Base-by-base conservation (phyloP, 2,329 filamentous ascomycete species). In the Venturia asperata region DNA sequence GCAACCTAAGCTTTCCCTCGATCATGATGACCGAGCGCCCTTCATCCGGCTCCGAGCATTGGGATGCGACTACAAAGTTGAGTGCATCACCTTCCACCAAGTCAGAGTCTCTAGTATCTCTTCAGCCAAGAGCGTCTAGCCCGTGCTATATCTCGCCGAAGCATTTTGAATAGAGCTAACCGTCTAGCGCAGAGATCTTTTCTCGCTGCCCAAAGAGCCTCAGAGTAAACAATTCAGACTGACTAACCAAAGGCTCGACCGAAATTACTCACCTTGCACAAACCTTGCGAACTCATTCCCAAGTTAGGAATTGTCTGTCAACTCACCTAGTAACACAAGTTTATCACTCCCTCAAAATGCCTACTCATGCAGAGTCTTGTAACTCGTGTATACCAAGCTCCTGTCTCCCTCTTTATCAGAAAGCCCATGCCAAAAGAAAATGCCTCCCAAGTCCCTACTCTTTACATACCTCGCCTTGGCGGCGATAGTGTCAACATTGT, bases 401-500 rank as follows among this genome's bases (percentile, higher is more conserved):
- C 82, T 77, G 10, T 74, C 69, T 1, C 80, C 63, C 49, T 75
- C 42, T 72, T 83, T 82, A 77, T 94, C 90, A 3, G 84, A 85
- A 17, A 88, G 87, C n/a, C 86, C 88, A 64, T 88, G 86, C 88
- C 88, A 92, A 75, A 92, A 94, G 74, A 92, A 93, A 10, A 94
- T 76, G 0, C 90, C 90, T 37, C 87, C 90, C 21, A 94, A 78
- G 37, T 83, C 83, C 70, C 87, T 87, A 70, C 88, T 83, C 70
- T 85, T 87, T 74, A 87, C 90, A 73, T 87, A 93, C 7, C 80
- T 78, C 1, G 88, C 90, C 77, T 94, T 94, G 74, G 86, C 83
- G 74, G 83, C 82, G 42, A 93, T 89, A 2, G 89, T 92, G 55
- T 87, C 84, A 4, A 87, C 85, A 68, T 88, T 92, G 74, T 94